Evolutionary conservation across 176 grass and related monocot species (phyloP).

Genomic region (Saccharum spontaneum): DNA sequence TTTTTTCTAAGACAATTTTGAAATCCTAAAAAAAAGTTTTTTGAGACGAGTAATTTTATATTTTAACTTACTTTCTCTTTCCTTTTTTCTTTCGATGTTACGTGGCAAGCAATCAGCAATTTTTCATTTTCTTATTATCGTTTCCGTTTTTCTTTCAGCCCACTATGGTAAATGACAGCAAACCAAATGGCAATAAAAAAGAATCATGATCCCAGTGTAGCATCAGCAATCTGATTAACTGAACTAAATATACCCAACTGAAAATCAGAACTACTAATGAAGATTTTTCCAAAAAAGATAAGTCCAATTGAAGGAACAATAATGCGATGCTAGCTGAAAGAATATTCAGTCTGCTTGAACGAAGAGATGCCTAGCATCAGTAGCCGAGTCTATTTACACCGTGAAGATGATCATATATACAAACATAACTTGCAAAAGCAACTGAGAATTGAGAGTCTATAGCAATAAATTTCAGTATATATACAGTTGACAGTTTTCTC

Average conservation of each 20-base stretch:
- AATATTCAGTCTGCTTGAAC: slow-evolving; percentile 52
- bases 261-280: not conserved
- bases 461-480: slow-evolving; percentile 49
- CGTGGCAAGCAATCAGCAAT: not conserved
- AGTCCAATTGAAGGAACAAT: not conserved
- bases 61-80: no score
- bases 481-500: slow-evolving; percentile 72
- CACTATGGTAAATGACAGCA: not conserved
- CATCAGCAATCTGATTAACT: not conserved
- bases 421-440: slow-evolving; percentile 33
- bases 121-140: not conserved
- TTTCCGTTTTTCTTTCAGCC: not conserved
- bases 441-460: slow-evolving; percentile 16
- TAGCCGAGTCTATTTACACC: slow-evolving; percentile 44
- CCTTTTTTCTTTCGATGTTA: not conserved
- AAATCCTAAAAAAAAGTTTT: no score
- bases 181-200: not conserved
- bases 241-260: not conserved
- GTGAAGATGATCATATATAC: slow-evolving; percentile 40
- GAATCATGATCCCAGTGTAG: not conserved
- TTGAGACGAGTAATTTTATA: no score
- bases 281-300: not conserved
- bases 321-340: slow-evolving; percentile 16
- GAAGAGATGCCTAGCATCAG: slow-evolving; percentile 35
- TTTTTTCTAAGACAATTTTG: no score